Percentiles rank a stretch among this genome's conserved stretches.
phyloP scores from a whole-genome alignment of 371 early-diverging fungal genomes.

The Cokeromyces recurvatus region DNA sequence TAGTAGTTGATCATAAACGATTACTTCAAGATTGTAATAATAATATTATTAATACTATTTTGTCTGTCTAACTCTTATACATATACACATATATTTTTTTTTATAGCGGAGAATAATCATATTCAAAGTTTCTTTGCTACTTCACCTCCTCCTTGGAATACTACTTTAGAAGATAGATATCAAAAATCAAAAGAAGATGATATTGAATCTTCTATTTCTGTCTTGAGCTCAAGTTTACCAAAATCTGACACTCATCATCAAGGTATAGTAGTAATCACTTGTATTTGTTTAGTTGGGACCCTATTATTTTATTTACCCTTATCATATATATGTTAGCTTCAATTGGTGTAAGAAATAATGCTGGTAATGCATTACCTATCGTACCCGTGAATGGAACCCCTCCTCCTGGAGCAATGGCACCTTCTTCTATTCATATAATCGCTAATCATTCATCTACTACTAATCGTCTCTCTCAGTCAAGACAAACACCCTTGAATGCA shows the following conservation, averaged over 20 bases:
- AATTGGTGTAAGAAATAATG: too few relatives aligned
- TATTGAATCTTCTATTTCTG: conserved; percentile 55
- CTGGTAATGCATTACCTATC: conserved; percentile 24
- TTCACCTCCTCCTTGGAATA: conserved; percentile 65
- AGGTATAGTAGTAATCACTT: too few relatives aligned
- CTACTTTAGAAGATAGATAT: conserved; percentile 32
- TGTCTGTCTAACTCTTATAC: too few relatives aligned
- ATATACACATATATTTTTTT: background rate
- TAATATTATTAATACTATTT: background rate
- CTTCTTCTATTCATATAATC: conserved; percentile 1
- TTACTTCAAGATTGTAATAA: conserved; percentile 68
- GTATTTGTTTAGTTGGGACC: too few relatives aligned
- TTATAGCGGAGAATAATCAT: conserved; percentile 40
- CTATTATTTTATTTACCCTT: too few relatives aligned
- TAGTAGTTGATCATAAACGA: conserved; percentile 81
- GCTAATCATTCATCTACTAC: too few relatives aligned
- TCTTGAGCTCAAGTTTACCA: conserved; percentile 64
- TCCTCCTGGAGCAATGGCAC: conserved; percentile 40
- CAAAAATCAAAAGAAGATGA: conserved; percentile 18
- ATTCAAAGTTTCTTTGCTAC: conserved; percentile 61
- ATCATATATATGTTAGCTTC: too few relatives aligned
- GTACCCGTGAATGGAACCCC: conserved; percentile 35
- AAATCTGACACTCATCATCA: conserved; percentile 30
- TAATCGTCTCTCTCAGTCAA: conserved; percentile 5
- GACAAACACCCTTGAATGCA: conserved; percentile 30